Conservation (phyloP, 768 basidiomycete genomes). For the Russula abietina region DNA sequence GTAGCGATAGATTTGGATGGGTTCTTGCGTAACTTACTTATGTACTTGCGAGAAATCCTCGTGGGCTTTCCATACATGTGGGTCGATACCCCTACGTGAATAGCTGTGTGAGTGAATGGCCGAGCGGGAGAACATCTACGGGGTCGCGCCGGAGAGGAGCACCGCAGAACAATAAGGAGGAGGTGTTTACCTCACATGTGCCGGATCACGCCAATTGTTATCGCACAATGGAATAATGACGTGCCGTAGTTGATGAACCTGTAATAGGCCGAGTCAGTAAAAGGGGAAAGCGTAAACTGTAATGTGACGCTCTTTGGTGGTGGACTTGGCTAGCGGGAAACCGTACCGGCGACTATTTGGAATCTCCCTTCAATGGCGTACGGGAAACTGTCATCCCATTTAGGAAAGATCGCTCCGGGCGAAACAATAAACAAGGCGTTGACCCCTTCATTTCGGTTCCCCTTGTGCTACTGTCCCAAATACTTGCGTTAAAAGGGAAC, state of each 20-base stretch:
- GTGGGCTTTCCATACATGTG: neutral
- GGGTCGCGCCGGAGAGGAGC: neutral
- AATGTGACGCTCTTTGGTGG: slow-evolving; percentile 16
- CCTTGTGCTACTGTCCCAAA: neutral
- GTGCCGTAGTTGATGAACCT: slow-evolving; percentile 9
- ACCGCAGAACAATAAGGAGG: slow-evolving; percentile 23
- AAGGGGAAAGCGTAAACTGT: slow-evolving; percentile 10
- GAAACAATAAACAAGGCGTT: slow-evolving; percentile 15
- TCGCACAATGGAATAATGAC: slow-evolving; percentile 12
- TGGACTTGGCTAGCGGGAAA: neutral
- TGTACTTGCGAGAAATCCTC: neutral
- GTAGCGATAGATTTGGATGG: neutral
- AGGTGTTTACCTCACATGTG: slow-evolving; percentile 21
- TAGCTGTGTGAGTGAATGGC: too few relatives aligned
- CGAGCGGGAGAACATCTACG: slow-evolving; percentile 1
- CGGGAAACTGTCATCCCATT: slow-evolving; percentile 5
- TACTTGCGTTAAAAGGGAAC: neutral
- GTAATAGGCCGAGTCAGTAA: slow-evolving; percentile 12
- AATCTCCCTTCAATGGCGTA: neutral
- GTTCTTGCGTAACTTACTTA: neutral
- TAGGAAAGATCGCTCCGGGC: slow-evolving; percentile 15
- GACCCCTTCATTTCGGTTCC: slow-evolving; percentile 15
- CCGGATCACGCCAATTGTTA: slow-evolving; percentile 20
- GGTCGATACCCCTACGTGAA: neutral
- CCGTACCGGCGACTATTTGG: neutral